Percentiles rank a stretch among this genome's conserved stretches.
Conservation (phyloP, 768 basidiomycete genomes). For the Zangia roseola region DNA sequence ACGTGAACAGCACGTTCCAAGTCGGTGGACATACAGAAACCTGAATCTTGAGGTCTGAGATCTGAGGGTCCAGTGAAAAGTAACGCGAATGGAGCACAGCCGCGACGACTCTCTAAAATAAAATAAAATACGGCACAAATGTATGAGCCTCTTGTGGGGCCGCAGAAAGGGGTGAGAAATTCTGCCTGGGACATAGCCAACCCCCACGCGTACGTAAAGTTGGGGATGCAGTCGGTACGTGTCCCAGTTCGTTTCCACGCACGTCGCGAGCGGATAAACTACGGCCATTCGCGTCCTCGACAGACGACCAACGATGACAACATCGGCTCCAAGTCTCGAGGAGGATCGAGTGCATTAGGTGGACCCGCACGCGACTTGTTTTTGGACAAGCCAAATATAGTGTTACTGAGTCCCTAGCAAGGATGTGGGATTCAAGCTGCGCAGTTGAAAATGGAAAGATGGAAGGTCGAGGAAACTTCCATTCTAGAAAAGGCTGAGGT, state of each 20-base stretch:
- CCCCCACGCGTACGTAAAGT: slow-evolving; percentile 14
- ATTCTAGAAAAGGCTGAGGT: slow-evolving; percentile 12
- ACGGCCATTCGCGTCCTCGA: neutral
- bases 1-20: slow-evolving; percentile 9
- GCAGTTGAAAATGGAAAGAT: slow-evolving; percentile 14
- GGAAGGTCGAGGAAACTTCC: slow-evolving; percentile 12
- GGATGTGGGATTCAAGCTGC: slow-evolving; percentile 7
- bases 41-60: neutral
- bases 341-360: neutral
- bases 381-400: slow-evolving; percentile 4
- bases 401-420: neutral
- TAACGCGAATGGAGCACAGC: slow-evolving; percentile 6
- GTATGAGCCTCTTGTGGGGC: too few relatives aligned
- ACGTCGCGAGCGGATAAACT: neutral
- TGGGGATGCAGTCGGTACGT: neutral
- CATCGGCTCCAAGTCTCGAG: neutral
- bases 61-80: slow-evolving; percentile 1
- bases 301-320: neutral
- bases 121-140: neutral
- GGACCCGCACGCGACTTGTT: slow-evolving; percentile 4
- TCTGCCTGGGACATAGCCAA: neutral
- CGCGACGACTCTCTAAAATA: neutral
- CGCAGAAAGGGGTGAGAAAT: slow-evolving; percentile 12
- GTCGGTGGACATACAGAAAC: neutral
- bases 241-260: neutral